These are phyloP conservation scores for Thelonectria rubi DNA, from an alignment of 2,329 filamentous ascomycete species.

Conservation along the genomic window DNA sequence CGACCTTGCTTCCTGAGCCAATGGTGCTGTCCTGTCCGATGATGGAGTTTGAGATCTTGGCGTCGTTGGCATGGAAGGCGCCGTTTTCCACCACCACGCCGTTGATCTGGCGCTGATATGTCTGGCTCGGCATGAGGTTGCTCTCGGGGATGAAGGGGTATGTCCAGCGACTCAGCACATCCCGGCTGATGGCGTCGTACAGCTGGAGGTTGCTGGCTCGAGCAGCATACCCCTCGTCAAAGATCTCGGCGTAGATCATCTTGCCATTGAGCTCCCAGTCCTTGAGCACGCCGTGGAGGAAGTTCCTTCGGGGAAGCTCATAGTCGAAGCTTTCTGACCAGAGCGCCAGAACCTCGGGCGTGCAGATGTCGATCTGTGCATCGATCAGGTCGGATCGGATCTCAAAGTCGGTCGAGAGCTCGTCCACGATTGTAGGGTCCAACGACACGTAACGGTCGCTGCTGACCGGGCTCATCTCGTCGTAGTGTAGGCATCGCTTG, in stretches of 20 bases:
- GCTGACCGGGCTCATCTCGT: constrained; percentile 81
- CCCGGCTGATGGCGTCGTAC: constrained; percentile 88
- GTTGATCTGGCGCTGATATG: constrained; percentile 75
- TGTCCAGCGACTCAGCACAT: constrained; percentile 87
- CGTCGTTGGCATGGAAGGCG: constrained; percentile 77
- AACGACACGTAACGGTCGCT: constrained; percentile 73
- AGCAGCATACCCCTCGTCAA: constrained; percentile 84
- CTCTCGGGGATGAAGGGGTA: constrained; percentile 90
- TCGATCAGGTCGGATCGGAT: constrained; percentile 90
- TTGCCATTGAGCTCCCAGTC: constrained; percentile 98
- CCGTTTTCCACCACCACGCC: constrained; percentile 82
- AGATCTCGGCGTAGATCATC: constrained; percentile 90
- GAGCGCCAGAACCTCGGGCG: constrained; percentile 89
- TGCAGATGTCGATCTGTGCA: constrained; percentile 96
- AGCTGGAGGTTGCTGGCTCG: constrained; percentile 85
- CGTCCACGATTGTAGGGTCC: constrained; percentile 80
- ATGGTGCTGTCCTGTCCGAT: constrained; percentile 81
- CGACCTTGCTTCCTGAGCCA: constrained; percentile 74
- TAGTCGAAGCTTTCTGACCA: constrained; percentile 99
- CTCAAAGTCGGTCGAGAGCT: constrained; percentile 76
- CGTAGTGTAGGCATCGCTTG: constrained; percentile 89
- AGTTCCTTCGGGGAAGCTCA: constrained; percentile 86
- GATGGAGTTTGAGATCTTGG: constrained; percentile 74
- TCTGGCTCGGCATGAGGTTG: constrained; percentile 81
- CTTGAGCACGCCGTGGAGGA: constrained; percentile 90